Conservation (phyloP, 2,329 filamentous ascomycete genomes). For the Rutstroemia sp. region DNA sequence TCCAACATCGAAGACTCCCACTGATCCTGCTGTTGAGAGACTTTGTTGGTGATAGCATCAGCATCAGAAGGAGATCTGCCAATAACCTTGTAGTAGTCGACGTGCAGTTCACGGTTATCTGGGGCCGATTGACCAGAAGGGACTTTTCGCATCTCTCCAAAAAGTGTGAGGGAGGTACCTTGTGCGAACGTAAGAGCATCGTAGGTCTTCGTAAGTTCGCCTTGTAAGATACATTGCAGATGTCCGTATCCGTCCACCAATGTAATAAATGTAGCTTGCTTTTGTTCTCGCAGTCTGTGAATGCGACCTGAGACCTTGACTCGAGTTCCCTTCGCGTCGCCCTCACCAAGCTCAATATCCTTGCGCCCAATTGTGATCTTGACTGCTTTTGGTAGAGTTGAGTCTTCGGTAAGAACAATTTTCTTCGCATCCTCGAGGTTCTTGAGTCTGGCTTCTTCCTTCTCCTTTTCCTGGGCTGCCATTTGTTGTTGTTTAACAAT, state of each 20-base stretch:
- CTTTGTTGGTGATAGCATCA: conserved; percentile 67
- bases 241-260: conserved; percentile 76
- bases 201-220: conserved; percentile 71
- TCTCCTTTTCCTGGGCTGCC: conserved; percentile 64
- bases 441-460: conserved; percentile 61
- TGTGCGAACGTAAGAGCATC: conserved; percentile 64
- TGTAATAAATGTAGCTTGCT: conserved; percentile 81
- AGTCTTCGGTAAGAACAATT: conserved; percentile 61
- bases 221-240: conserved; percentile 75
- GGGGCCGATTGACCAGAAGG: conserved; percentile 60
- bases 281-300: conserved; percentile 73
- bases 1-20: conserved; percentile 44
- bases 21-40: conserved; percentile 59
- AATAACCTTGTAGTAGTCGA: conserved; percentile 63
- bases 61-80: conserved; percentile 64
- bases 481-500: conserved; percentile 68
- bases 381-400: conserved; percentile 63
- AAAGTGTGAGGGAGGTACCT: conserved; percentile 62
- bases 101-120: conserved; percentile 63
- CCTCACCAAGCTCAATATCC: conserved; percentile 52
- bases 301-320: conserved; percentile 78
- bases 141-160: conserved; percentile 61
- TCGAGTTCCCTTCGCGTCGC: conserved; percentile 57
- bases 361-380: conserved; percentile 71
- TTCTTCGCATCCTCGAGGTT: conserved; percentile 76